phyloP scores from a whole-genome alignment of 176 grass and related monocot species.

The Hyparrhenia diplandra region DNA sequence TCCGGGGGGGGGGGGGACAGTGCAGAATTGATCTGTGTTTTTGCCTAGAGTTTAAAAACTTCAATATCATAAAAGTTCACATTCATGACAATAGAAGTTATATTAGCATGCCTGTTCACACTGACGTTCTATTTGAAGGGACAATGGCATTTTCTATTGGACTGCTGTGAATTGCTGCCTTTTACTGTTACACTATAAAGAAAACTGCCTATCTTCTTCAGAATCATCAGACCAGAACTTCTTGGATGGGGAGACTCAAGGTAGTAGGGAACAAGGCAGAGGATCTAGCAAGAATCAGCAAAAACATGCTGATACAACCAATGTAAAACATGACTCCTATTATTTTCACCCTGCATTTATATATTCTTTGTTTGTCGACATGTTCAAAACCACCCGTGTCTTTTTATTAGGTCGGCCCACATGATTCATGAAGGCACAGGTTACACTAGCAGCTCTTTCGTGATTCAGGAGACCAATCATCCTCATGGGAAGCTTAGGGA shows the following conservation, averaged over 20 bases:
- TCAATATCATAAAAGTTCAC: not conserved
- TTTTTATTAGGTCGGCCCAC: not conserved
- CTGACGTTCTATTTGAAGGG: not conserved
- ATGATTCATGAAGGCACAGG: not conserved
- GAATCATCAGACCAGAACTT: conserved; percentile 88
- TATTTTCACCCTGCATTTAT: conserved; percentile 7
- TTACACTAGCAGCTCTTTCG: not conserved
- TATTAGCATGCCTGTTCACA: not conserved
- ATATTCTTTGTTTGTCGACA: not conserved
- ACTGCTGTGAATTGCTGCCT: not conserved
- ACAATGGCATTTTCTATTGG: not conserved
- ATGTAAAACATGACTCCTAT: conserved; percentile 16
- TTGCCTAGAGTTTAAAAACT: not conserved
- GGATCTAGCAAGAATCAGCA: conserved; percentile 30
- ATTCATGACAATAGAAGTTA: not conserved
- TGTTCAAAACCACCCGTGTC: not conserved
- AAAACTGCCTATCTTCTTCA: conserved; percentile 44
- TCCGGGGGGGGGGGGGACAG: not conserved
- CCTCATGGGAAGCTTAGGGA: not conserved
- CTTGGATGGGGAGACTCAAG: conserved; percentile 39
- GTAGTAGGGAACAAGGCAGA: conserved; percentile 20
- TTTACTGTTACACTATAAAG: not conserved
- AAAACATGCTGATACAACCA: conserved; percentile 15
- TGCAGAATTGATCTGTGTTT: not conserved
- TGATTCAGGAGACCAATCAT: not conserved